phyloP scores from a whole-genome alignment of 2,329 filamentous ascomycete species.

The Phaeophleospora eucalypticola region DNA sequence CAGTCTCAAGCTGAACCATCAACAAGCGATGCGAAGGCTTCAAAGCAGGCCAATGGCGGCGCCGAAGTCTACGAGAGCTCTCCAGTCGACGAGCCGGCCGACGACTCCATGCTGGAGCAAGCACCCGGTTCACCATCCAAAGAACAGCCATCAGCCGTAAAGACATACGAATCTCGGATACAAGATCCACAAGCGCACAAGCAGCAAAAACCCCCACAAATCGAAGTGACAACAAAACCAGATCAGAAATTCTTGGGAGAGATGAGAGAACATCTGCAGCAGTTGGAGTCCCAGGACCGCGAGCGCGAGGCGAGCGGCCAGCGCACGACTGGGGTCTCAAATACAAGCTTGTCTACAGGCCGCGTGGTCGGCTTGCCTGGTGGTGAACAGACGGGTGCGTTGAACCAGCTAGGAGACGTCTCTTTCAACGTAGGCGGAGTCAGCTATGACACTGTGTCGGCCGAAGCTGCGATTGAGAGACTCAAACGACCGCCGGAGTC shows the following conservation, averaged over 20 bases:
- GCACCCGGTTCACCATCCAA: conserved; percentile 22
- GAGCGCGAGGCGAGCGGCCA: conserved; percentile 44
- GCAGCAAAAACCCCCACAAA: conserved; percentile 24
- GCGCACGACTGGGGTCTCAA: conserved; percentile 13
- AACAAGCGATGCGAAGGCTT: conserved; percentile 20
- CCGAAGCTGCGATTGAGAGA: conserved; percentile 33
- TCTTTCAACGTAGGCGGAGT: conserved; percentile 95
- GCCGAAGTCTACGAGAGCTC: conserved; percentile 29
- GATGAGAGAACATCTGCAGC: conserved; percentile 58
- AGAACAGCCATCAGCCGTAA: conserved; percentile 23
- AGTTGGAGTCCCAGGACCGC: conserved; percentile 64
- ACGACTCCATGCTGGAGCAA: conserved; percentile 4
- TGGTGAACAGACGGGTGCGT: conserved; percentile 36
- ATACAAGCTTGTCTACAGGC: conserved; percentile 17
- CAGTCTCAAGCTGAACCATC: conserved; percentile 25
- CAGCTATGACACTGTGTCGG: conserved; percentile 48
- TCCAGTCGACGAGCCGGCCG: conserved; percentile 21
- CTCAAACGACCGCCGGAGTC: conserved; percentile 21
- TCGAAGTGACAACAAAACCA: conserved; percentile 32
- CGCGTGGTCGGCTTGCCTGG: conserved; percentile 26
- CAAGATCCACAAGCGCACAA: conserved; percentile 32
- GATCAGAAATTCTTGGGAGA: conserved; percentile 34
- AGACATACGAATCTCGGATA: conserved; percentile 29
- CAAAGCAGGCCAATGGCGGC: conserved; percentile 23
- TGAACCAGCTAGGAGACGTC: conserved; percentile 32